phyloP scores from a whole-genome alignment of 495 filamentous ascomycete species.

The Penicillium salamii region DNA sequence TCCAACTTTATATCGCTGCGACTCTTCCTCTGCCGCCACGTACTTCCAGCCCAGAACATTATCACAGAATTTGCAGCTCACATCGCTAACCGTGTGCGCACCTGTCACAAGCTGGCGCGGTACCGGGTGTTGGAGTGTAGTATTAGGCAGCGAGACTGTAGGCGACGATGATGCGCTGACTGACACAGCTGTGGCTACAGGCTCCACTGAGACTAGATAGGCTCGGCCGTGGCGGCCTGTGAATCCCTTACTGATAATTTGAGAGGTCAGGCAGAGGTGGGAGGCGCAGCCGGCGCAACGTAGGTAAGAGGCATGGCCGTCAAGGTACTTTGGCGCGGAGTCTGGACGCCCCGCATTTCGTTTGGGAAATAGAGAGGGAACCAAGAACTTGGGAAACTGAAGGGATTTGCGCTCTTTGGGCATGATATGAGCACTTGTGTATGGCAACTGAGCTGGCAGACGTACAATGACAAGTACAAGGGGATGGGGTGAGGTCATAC shows the following conservation, averaged over 20 bases:
- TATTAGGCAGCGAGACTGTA: slow-evolving; percentile 48
- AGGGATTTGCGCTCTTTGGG: slow-evolving; percentile 11
- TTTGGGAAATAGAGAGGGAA: slow-evolving; percentile 49
- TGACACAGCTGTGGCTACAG: slow-evolving; percentile 23
- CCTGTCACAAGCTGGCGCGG: slow-evolving; percentile 78
- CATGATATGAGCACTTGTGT: slow-evolving; percentile 15
- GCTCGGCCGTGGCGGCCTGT: slow-evolving; percentile 91
- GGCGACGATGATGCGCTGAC: slow-evolving; percentile 32
- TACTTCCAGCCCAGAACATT: slow-evolving; percentile 91
- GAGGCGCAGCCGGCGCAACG: slow-evolving; percentile 70
- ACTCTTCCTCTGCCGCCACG: slow-evolving; percentile 73
- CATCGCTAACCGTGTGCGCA: slow-evolving; percentile 57
- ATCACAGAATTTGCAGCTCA: slow-evolving; percentile 60
- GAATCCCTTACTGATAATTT: slow-evolving; percentile 90
- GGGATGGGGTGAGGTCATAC: slow-evolving; percentile 11
- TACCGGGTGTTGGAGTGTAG: slow-evolving; percentile 58
- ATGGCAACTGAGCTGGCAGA: too few relatives aligned
- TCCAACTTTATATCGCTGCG: slow-evolving; percentile 88
- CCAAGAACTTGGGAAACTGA: slow-evolving; percentile 48
- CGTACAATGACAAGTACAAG: neutral
- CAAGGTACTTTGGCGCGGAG: slow-evolving; percentile 37
- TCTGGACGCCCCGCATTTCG: slow-evolving; percentile 23
- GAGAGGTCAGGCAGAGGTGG: slow-evolving; percentile 70
- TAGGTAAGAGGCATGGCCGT: slow-evolving; percentile 56
- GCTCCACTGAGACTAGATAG: slow-evolving; percentile 67